Percentiles rank a stretch among this genome's conserved stretches.
Conservation (phyloP, 495 filamentous ascomycete genomes). For the Cryomyces minteri region DNA sequence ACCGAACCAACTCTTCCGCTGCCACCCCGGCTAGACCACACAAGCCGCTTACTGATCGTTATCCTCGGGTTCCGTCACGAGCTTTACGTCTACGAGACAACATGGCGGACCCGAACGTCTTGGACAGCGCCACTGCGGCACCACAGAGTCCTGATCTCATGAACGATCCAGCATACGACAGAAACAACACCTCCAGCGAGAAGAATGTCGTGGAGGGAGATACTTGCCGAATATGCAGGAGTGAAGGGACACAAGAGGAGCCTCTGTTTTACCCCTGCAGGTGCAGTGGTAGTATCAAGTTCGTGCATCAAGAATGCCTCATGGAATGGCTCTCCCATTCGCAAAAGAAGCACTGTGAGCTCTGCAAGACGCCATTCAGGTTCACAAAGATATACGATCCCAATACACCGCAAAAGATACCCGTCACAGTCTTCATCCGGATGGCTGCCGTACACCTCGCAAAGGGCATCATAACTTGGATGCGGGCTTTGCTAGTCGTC, state of each 20-base stretch:
- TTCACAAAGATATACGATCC: constrained; percentile 96
- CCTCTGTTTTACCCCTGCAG: constrained; percentile 95
- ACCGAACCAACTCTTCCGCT: no score
- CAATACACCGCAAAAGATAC: constrained; percentile 72
- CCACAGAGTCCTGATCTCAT: constrained; percentile 32
- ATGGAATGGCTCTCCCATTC: constrained; percentile 98
- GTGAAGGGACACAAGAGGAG: constrained; percentile 68
- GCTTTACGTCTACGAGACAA: no score
- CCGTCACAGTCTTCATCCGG: constrained; percentile 57
- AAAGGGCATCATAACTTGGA: constrained; percentile 53
- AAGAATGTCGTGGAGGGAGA: constrained; percentile 35
- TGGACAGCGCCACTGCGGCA: background rate
- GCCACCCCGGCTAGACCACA: no score
- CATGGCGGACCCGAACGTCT: background rate
- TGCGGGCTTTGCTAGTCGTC: constrained; percentile 56
- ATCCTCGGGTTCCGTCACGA: no score
- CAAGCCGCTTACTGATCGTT: no score
- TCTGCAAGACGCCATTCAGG: constrained; percentile 93
- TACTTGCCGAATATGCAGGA: constrained; percentile 89
- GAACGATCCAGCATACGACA: constrained; percentile 42
- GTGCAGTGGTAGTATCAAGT: constrained; percentile 96
- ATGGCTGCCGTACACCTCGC: constrained; percentile 54
- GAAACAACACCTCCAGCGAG: constrained; percentile 11
- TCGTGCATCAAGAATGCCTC: constrained; percentile 90
- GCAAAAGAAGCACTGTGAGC: constrained; percentile 97